phyloP scores from a whole-genome alignment of 176 grass and related monocot genomes.

The Typha latifolia region DNA sequence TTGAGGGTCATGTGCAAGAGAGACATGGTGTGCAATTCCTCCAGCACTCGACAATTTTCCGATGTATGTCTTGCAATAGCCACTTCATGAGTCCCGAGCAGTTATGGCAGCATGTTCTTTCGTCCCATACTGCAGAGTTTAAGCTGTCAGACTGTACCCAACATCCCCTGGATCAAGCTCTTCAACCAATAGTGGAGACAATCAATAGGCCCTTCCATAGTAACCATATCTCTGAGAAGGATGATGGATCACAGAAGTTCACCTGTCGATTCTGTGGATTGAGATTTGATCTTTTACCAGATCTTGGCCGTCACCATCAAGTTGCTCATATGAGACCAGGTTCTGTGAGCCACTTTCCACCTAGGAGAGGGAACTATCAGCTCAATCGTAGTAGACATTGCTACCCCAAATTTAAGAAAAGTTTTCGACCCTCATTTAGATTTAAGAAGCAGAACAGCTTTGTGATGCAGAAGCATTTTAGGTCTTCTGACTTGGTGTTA shows the following conservation, averaged over 20 bases:
- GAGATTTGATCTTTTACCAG: slow-evolving; percentile 67
- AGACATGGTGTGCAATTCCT: slow-evolving; percentile 68
- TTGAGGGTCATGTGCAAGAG: slow-evolving; percentile 81
- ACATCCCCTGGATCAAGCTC: slow-evolving; percentile 31
- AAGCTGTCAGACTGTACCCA: slow-evolving; percentile 40
- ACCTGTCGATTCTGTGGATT: slow-evolving; percentile 65
- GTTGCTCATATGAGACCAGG: slow-evolving; percentile 54
- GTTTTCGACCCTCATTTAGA: slow-evolving; percentile 35
- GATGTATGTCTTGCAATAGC: slow-evolving; percentile 71
- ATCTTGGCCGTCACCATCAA: slow-evolving; percentile 78
- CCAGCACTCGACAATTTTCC: slow-evolving; percentile 75
- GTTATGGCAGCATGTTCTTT: slow-evolving; percentile 85
- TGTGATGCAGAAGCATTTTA: slow-evolving; percentile 45
- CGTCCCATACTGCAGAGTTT: slow-evolving; percentile 68
- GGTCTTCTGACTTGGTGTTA: slow-evolving; percentile 27
- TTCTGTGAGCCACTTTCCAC: slow-evolving; percentile 29
- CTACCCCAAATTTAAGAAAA: slow-evolving; percentile 72
- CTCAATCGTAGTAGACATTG: slow-evolving; percentile 68
- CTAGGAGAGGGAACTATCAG: slow-evolving; percentile 70
- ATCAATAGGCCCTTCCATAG: slow-evolving; percentile 25
- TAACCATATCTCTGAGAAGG: slow-evolving; percentile 30
- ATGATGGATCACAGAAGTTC: slow-evolving; percentile 49
- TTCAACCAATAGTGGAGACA: slow-evolving; percentile 34
- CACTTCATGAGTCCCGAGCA: slow-evolving; percentile 77
- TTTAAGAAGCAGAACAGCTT: slow-evolving; percentile 49